These are phyloP conservation scores for Sphenostylis stenocarpa DNA, from an alignment of 306 rosid genomes.

Conservation along the genomic window DNA sequence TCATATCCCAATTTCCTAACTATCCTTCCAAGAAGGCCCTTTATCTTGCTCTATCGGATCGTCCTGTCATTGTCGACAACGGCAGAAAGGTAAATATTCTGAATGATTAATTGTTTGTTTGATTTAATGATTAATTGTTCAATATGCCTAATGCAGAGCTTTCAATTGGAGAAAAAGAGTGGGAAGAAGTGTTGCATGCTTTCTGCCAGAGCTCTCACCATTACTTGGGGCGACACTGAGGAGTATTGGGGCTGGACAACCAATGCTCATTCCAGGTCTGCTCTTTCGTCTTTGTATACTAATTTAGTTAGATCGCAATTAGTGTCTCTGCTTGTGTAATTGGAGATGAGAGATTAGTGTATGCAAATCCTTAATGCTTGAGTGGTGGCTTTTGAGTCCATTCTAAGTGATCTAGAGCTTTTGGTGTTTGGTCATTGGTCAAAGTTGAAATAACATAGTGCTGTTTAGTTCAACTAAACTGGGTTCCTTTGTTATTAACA, in stretches of 20 bases:
- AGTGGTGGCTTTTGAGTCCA: too few relatives aligned
- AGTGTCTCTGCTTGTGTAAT: neutral
- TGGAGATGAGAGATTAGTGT: too few relatives aligned
- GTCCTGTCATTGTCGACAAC: conserved; percentile 30
- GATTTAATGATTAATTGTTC: neutral
- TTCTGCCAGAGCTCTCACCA: conserved; percentile 41
- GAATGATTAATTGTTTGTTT: too few relatives aligned
- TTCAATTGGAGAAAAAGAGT: conserved; percentile 40
- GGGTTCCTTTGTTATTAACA: too few relatives aligned
- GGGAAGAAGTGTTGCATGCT: conserved; percentile 54
- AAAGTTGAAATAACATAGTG: too few relatives aligned
- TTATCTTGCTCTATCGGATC: conserved; percentile 25
- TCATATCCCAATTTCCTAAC: neutral
- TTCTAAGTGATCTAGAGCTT: too few relatives aligned
- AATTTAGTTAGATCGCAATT: neutral
- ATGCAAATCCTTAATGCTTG: too few relatives aligned
- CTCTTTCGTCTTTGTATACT: neutral
- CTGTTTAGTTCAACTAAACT: too few relatives aligned
- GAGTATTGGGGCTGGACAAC: conserved; percentile 45
- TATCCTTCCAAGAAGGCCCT: conserved; percentile 22
- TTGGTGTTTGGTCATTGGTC: too few relatives aligned
- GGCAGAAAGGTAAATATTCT: conserved; percentile 9
- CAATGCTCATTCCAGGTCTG: conserved; percentile 46
- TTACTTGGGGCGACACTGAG: conserved; percentile 35
- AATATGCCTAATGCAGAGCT: conserved; percentile 30